Conservation (phyloP, 2,329 filamentous ascomycete species). For the Ophiocordyceps sinensis region DNA sequence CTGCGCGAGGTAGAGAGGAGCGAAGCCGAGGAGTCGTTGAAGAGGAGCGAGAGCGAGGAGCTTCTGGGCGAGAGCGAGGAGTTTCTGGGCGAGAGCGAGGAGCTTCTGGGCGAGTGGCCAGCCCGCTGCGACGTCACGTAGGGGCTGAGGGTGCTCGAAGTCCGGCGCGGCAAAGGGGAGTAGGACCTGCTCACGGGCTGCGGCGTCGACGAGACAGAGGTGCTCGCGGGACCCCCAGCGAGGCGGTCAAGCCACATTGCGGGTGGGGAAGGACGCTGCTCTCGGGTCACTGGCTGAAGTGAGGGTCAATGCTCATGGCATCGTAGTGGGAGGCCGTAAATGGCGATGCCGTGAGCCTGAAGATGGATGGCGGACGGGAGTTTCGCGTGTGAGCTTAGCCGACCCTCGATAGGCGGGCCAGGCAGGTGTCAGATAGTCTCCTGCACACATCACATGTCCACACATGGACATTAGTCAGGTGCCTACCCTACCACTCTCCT, state of each 20-base stretch:
- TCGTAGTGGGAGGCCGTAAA: not conserved
- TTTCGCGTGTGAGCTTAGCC: too few species aligned
- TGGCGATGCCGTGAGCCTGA: too few species aligned
- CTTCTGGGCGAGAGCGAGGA: constrained; percentile 64
- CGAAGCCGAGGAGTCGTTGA: constrained; percentile 65
- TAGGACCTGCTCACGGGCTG: constrained; percentile 51
- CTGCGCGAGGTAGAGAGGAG: constrained; percentile 51
- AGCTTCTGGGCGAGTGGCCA: constrained; percentile 54
- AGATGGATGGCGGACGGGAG: too few species aligned
- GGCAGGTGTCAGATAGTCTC: too few species aligned
- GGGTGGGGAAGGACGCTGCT: constrained; percentile 1
- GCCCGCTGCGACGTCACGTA: constrained; percentile 55
- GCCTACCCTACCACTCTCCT: too few species aligned
- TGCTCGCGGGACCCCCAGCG: constrained; percentile 48
- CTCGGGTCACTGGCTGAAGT: not conserved
- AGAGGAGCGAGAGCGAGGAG: constrained; percentile 65
- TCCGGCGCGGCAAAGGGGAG: constrained; percentile 55
- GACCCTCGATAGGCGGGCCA: too few species aligned
- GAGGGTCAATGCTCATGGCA: constrained; percentile 1
- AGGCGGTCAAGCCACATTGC: constrained; percentile 87
- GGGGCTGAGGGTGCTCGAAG: constrained; percentile 54
- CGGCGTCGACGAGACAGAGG: constrained; percentile 42
- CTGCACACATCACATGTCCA: too few species aligned
- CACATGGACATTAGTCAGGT: too few species aligned
- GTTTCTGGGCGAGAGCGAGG: constrained; percentile 64